phyloP scores from a whole-genome alignment of 305 asterid genomes.

The Euphrasia arctica region DNA sequence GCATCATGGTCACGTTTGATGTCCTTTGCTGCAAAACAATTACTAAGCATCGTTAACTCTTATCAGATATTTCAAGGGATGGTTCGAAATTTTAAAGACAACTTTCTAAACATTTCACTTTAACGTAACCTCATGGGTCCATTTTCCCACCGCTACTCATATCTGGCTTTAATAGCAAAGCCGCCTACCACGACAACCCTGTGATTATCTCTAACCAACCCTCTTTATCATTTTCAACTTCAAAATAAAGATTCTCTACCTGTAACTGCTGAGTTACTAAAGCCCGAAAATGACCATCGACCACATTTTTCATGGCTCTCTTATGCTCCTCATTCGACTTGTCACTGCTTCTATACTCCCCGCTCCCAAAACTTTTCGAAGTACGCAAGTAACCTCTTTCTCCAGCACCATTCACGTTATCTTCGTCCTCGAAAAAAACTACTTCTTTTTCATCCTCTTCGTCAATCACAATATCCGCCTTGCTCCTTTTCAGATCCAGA shows the following conservation, averaged over 20 bases:
- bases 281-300: background rate
- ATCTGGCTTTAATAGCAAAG: background rate
- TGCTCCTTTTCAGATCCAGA: slow-evolving; percentile 65
- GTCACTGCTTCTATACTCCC: background rate
- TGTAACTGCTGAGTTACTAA: background rate
- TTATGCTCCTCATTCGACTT: no score
- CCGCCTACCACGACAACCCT: background rate
- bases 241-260: background rate
- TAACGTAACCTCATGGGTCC: background rate
- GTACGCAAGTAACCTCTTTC: background rate
- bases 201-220: background rate
- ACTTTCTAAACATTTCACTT: background rate
- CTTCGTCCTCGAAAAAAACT: background rate
- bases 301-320: no score
- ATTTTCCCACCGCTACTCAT: background rate
- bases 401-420: background rate
- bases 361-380: background rate
- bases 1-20: no score
- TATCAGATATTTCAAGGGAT: no score
- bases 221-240: background rate
- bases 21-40: no score
- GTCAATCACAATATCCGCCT: slow-evolving; percentile 69
- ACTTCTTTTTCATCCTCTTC: background rate
- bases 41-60: no score
- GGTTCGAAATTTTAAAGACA: no score